Evolutionary conservation across 1,139 yeast genomes (phyloP).

Genomic region (Scheffersomyces segobiensis): DNA sequence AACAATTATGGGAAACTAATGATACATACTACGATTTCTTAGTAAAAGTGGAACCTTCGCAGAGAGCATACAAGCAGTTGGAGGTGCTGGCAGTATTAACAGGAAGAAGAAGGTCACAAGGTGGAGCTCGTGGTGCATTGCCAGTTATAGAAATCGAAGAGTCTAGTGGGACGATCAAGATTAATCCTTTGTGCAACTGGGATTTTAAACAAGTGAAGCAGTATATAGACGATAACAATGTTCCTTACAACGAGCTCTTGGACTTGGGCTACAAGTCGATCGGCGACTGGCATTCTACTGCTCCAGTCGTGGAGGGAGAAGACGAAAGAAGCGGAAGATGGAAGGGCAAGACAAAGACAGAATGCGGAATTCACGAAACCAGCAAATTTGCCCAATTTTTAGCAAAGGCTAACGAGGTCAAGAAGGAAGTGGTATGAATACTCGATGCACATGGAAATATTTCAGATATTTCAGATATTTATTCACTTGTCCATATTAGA

Average conservation of each 20-base stretch:
- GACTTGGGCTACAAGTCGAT: conserved; percentile 88
- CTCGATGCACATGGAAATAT: neutral
- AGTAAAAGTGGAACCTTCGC: conserved; percentile 91
- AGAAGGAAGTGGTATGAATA: neutral
- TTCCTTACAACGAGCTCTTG: conserved; percentile 82
- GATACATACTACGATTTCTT: conserved; percentile 81
- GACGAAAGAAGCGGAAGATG: conserved; percentile 97
- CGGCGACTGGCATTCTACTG: conserved; percentile 96
- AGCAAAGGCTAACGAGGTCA: conserved; percentile 4
- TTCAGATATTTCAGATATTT: neutral
- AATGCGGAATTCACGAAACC: conserved; percentile 92
- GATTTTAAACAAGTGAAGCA: conserved; percentile 66
- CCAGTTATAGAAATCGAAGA: conserved; percentile 78
- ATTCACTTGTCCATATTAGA: no score
- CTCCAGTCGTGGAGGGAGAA: conserved; percentile 85
- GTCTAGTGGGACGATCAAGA: conserved; percentile 69
- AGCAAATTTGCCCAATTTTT: conserved; percentile 67
- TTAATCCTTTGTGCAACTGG: conserved; percentile 90
- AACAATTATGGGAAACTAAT: conserved; percentile 77
- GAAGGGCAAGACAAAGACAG: conserved; percentile 92
- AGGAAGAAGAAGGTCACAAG: conserved; percentile 89
- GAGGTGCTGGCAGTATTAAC: conserved; percentile 82
- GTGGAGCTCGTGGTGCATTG: conserved; percentile 75
- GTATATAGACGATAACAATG: conserved; percentile 68
- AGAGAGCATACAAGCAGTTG: conserved; percentile 75